phyloP scores from a whole-genome alignment of 768 basidiomycete species.

The Macrolepiota dolichaula region DNA sequence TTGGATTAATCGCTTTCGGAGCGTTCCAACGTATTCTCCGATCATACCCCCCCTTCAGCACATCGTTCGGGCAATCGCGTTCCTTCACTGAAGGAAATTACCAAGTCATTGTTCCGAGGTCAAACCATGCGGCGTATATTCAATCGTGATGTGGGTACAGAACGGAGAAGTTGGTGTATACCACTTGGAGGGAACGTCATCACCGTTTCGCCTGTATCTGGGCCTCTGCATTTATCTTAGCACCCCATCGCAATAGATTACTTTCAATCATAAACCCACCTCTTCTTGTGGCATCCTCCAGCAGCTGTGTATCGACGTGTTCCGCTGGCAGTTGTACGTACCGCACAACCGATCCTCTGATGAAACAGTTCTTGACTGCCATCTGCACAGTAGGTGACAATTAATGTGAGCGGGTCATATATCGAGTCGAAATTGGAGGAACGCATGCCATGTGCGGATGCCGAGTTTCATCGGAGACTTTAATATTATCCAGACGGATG shows the following conservation, averaged over 20 bases:
- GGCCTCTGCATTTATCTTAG: slow-evolving; percentile 35
- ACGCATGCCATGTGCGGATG: slow-evolving; percentile 93
- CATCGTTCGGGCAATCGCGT: not conserved
- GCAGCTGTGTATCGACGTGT: slow-evolving; percentile 89
- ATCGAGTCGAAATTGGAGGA: not conserved
- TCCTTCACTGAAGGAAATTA: not conserved
- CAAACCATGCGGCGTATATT: not conserved
- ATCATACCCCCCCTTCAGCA: not conserved
- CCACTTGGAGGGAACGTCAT: slow-evolving; percentile 3
- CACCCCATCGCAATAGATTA: not conserved
- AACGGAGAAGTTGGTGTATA: not conserved
- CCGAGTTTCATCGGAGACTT: slow-evolving; percentile 85
- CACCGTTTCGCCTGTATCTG: slow-evolving; percentile 42
- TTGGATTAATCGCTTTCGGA: not conserved
- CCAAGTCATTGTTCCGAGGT: not conserved
- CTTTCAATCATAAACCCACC: slow-evolving; percentile 44
- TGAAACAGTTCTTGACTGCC: slow-evolving; percentile 99
- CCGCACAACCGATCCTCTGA: slow-evolving; percentile 95
- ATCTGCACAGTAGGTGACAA: slow-evolving; percentile 49
- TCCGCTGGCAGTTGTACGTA: slow-evolving; percentile 94
- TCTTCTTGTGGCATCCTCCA: slow-evolving; percentile 96
- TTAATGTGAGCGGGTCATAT: not conserved
- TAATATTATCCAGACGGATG: slow-evolving; percentile 93
- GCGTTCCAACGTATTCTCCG: not conserved
- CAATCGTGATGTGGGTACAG: not conserved